phyloP scores from a whole-genome alignment of 2,329 filamentous ascomycete species.

The Myotisia sp. region DNA sequence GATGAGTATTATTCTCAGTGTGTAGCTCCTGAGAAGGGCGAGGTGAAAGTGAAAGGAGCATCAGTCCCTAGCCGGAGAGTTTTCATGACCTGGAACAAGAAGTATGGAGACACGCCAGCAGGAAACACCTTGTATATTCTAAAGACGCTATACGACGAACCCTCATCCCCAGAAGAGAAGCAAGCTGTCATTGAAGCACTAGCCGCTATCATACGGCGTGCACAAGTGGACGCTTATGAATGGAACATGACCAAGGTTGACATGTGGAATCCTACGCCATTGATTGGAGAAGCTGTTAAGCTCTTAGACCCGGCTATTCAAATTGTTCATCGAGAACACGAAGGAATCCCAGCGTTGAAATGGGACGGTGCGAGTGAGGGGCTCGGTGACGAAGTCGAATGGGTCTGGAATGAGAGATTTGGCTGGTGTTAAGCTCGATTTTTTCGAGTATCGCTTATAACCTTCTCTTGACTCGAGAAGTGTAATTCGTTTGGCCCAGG shows the following conservation, averaged over 20 bases:
- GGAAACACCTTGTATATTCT: conserved; percentile 31
- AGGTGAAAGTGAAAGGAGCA: conserved; percentile 54
- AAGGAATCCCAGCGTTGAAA: conserved; percentile 33
- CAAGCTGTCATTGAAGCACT: conserved; percentile 42
- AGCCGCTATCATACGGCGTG: conserved; percentile 49
- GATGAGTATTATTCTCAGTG: conserved; percentile 62
- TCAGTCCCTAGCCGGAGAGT: conserved; percentile 37
- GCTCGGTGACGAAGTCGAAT: conserved; percentile 28
- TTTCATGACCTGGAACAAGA: conserved; percentile 30
- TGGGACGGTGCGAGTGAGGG: conserved; percentile 31
- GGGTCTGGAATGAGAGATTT: conserved; percentile 37
- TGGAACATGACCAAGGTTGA: conserved; percentile 60
- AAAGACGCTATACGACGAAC: conserved; percentile 29
- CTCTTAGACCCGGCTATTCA: conserved; percentile 24
- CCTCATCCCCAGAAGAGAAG: conserved; percentile 27
- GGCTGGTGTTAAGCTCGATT: conserved; percentile 34
- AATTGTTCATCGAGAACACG: conserved; percentile 32
- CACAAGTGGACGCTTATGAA: conserved; percentile 53
- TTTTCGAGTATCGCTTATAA: too few relatives aligned
- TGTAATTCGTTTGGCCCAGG: too few relatives aligned
- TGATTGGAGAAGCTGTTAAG: conserved; percentile 33
- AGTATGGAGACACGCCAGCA: conserved; percentile 23
- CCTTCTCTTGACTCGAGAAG: too few relatives aligned
- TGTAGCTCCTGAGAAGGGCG: conserved; percentile 38
- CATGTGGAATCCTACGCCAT: conserved; percentile 65